Base-by-base conservation (phyloP, 2,329 filamentous ascomycete genomes). In the Daldinia eschscholtzii region DNA sequence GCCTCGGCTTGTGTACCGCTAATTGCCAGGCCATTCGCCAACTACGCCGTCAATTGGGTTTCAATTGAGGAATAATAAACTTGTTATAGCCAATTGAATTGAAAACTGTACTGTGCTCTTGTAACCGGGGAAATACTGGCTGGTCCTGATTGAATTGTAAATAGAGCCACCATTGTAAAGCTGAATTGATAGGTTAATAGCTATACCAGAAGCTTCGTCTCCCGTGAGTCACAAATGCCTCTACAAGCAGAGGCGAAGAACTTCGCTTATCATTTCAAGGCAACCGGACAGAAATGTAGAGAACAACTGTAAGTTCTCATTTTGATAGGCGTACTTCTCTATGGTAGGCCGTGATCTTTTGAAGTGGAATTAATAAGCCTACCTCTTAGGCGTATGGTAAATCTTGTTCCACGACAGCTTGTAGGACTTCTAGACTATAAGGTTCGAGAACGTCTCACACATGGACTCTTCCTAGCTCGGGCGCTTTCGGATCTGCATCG, bases 401-500 rank as follows among this genome's bases (percentile, higher is more conserved):
- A 60, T 15, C 42, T 28, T 26, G 61, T 65, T 50, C 48, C 58
- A 62, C 61, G 39, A 35, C 61, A 60, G 61, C 26, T 56, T 23
- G 58, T 61, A 42, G 42, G 61, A 57, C 42, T 50, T 18, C 6
- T 57, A 39, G 46, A 48, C 55, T 48, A 39, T 61, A 57, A 59
- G 52, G 53, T 60, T 65, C 42, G 52, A 65, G 37, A 52, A 48
- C 42, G 37, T 65, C 61, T 65, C 55, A 61, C 64, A 39, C 48
- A 61, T 55, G 20, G 20, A 68, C 61, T 10, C 33, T 62, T 61
- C 52, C 33, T 35, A 61, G 59, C 52, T 71, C 68, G 68, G 68
- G 68, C 63, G 46, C 63, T 66, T 69, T 71, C 68, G 68, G 68
- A 65, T 61, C 59, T 56, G 62, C 52, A 39, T 61, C 20, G 28